A percentile compares a stretch with the other conserved stretches of the same genome.
phyloP scores from a whole-genome alignment of 352 stramenopile genomes.

The Nannochloropsis limnetica region DNA sequence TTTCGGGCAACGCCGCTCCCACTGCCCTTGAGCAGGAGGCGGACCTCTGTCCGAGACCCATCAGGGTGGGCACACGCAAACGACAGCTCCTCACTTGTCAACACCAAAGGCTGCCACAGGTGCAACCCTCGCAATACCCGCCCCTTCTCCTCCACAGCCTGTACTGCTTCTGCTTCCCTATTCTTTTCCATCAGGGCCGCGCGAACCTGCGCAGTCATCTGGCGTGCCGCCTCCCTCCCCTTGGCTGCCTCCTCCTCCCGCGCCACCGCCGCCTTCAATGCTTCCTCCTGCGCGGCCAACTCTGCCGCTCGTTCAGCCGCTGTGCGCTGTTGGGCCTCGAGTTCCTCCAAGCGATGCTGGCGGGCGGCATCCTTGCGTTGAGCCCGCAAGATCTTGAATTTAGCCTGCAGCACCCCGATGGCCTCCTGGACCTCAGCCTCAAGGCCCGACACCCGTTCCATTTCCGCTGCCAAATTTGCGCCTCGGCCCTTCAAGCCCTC shows the following conservation, averaged over 20 bases:
- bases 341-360: neutral
- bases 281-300: neutral
- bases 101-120: conserved; percentile 9
- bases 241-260: conserved; percentile 5
- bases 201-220: neutral
- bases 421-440: neutral
- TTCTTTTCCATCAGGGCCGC: neutral
- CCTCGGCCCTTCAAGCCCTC: neutral
- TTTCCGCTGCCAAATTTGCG: neutral
- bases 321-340: neutral
- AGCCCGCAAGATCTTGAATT: neutral
- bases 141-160: neutral
- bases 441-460: neutral
- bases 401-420: neutral
- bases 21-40: neutral
- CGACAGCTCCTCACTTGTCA: conserved; percentile 3
- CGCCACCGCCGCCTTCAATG: neutral
- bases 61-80: neutral
- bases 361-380: neutral
- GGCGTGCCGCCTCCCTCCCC: neutral
- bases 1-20: neutral
- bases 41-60: neutral
- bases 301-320: neutral
- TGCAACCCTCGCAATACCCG: neutral
- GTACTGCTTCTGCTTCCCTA: neutral